Conservation (phyloP, 1,139 yeast species). For the Pichia sp. region DNA sequence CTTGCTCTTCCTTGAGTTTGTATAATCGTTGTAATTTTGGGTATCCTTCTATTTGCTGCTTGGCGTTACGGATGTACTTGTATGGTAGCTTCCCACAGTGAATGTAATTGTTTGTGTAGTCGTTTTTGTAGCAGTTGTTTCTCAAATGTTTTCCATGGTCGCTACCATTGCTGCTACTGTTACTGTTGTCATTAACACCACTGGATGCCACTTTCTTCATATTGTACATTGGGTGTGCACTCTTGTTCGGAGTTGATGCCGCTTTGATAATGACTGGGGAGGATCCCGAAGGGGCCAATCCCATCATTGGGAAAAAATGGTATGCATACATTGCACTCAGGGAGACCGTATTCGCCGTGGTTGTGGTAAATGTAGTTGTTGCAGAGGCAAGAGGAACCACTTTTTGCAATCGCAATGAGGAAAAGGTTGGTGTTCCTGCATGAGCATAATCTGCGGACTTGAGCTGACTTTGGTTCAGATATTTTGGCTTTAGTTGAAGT, state of each 20-base stretch:
- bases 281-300: not conserved
- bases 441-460: not conserved
- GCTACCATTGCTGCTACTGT: not conserved
- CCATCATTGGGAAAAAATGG: not conserved
- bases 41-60: slow-evolving; percentile 69
- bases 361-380: too few relatives aligned
- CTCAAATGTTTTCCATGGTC: slow-evolving; percentile 7
- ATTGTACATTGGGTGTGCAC: not conserved
- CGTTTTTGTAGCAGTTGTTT: slow-evolving; percentile 36
- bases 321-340: too few relatives aligned
- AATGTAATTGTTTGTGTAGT: slow-evolving; percentile 63
- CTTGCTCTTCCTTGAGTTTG: slow-evolving; percentile 51
- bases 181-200: not conserved
- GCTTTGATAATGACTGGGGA: slow-evolving; percentile 1
- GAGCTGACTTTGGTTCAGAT: not conserved
- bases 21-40: slow-evolving; percentile 72
- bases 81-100: slow-evolving; percentile 59
- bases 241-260: not conserved
- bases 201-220: not conserved
- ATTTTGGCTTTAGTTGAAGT: not conserved
- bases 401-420: not conserved
- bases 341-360: too few relatives aligned
- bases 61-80: slow-evolving; percentile 54
- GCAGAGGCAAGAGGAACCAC: too few relatives aligned
- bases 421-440: not conserved